Percentiles rank a stretch among this genome's conserved stretches.
These are phyloP conservation scores for Auxenochlorella pyrenoidosa DNA, from an alignment of 139 green algal genomes.

Conservation along the genomic window DNA sequence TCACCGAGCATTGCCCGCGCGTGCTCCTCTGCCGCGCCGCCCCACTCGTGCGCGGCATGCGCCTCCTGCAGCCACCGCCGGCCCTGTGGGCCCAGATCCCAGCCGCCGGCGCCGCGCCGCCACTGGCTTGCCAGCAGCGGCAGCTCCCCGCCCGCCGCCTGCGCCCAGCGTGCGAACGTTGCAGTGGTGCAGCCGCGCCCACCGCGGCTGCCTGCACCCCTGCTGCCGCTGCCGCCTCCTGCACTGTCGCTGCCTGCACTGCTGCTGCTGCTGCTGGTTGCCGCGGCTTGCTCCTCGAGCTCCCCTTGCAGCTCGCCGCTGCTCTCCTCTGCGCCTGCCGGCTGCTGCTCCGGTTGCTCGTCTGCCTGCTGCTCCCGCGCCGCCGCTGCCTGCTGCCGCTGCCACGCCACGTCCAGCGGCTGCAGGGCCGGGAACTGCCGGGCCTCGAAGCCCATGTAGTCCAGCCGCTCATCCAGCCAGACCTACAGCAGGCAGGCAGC, in stretches of 20 bases:
- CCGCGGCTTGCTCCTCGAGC: background rate
- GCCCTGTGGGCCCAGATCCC: background rate
- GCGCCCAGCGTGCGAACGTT: slow-evolving; percentile 13
- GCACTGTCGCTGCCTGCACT: background rate
- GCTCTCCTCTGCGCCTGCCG: background rate
- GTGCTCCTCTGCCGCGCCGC: slow-evolving; percentile 16
- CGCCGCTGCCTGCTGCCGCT: background rate
- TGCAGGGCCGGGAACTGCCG: slow-evolving; percentile 15
- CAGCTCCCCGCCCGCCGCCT: background rate
- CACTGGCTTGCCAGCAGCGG: slow-evolving; percentile 41
- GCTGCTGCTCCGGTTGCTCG: too few species aligned
- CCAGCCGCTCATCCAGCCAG: slow-evolving; percentile 19
- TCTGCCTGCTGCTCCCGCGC: background rate
- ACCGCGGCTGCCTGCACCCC: background rate
- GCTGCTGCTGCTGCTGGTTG: slow-evolving; percentile 7
- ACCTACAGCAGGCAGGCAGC: background rate
- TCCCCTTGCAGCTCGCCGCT: background rate
- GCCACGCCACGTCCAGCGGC: background rate
- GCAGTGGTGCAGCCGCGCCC: background rate
- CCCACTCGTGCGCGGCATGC: slow-evolving; percentile 10
- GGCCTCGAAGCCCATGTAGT: slow-evolving; percentile 18
- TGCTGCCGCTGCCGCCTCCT: background rate
- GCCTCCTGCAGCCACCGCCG: slow-evolving; percentile 21
- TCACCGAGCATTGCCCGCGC: slow-evolving; percentile 32
- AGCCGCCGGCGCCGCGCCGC: background rate